Percentiles rank a stretch among this genome's conserved stretches.
Evolutionary conservation across 2,329 filamentous ascomycete species (phyloP).

Genomic region (Trichoderma lentiforme): DNA sequence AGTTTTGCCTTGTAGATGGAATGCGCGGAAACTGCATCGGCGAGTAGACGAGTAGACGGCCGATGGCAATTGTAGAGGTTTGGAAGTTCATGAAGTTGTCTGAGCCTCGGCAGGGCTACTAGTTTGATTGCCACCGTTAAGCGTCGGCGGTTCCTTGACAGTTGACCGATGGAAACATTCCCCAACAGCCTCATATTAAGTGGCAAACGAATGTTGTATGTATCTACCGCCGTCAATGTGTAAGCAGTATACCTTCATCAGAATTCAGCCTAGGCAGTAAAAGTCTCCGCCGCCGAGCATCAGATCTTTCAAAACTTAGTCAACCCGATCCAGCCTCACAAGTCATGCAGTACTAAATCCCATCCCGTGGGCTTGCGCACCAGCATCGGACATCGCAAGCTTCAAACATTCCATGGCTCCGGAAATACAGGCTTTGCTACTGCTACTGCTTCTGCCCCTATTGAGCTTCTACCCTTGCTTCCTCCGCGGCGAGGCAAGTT

Average conservation of each 20-base stretch:
- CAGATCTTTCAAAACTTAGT: neutral
- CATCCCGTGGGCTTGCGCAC: neutral
- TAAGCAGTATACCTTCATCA: neutral
- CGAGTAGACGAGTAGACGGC: neutral
- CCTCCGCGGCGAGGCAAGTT: neutral
- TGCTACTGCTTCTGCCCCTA: neutral
- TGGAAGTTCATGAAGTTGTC: neutral
- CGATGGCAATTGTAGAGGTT: neutral
- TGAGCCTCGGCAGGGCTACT: neutral
- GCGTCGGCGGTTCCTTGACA: neutral
- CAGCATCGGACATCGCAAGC: neutral
- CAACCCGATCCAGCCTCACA: neutral
- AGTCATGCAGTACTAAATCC: neutral
- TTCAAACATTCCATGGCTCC: neutral
- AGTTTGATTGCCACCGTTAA: neutral
- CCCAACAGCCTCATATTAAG: neutral
- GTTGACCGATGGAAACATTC: neutral
- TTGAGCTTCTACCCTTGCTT: neutral
- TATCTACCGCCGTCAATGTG: neutral
- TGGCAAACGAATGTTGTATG: neutral
- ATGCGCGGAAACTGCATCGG: neutral
- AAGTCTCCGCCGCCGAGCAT: neutral
- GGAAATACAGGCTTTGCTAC: neutral
- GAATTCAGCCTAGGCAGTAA: neutral
- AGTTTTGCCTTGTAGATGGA: neutral